Conservation (phyloP, 306 rosid genomes). For the Parietaria judaica region DNA sequence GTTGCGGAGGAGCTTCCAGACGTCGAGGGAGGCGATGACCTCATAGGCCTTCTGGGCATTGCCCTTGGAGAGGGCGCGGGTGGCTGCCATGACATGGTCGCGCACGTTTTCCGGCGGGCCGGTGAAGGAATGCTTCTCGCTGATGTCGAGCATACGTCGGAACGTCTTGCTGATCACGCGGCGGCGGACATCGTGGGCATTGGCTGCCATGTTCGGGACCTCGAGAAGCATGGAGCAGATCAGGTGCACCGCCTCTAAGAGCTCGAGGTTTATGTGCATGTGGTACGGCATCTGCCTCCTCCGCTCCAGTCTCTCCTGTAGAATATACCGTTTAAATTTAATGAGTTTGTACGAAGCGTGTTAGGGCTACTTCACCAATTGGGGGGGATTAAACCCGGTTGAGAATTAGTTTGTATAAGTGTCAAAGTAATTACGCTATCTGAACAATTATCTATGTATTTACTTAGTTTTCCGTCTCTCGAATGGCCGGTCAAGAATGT, state of each 20-base stretch:
- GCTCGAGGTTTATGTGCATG: constrained; percentile 98
- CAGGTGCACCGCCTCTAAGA: constrained; percentile 82
- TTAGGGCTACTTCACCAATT: too few species aligned
- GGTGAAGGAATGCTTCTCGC: constrained; percentile 77
- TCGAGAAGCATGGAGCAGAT: constrained; percentile 93
- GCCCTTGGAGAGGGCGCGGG: constrained; percentile 67
- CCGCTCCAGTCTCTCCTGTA: constrained; percentile 98
- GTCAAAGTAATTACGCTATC: too few species aligned
- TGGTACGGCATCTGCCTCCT: constrained; percentile 99
- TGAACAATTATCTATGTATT: too few species aligned
- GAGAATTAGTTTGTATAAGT: too few species aligned
- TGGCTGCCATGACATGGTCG: constrained; percentile 93
- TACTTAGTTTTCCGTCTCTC: too few species aligned
- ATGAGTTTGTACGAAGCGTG: too few species aligned
- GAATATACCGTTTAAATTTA: too few species aligned
- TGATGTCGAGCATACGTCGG: constrained; percentile 68
- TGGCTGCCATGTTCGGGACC: constrained; percentile 92
- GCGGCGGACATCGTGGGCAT: constrained; percentile 66
- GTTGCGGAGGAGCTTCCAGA: constrained; percentile 74
- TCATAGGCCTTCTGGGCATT: constrained; percentile 65
- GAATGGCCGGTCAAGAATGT: too few species aligned
- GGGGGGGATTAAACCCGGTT: too few species aligned
- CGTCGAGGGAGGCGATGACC: constrained; percentile 62
- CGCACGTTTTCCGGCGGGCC: constrained; percentile 95
- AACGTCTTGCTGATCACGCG: constrained; percentile 71